Percentiles rank a stretch among this genome's conserved stretches.
Conservation (phyloP, 495 filamentous ascomycete genomes). For the Daldinia grandis region DNA sequence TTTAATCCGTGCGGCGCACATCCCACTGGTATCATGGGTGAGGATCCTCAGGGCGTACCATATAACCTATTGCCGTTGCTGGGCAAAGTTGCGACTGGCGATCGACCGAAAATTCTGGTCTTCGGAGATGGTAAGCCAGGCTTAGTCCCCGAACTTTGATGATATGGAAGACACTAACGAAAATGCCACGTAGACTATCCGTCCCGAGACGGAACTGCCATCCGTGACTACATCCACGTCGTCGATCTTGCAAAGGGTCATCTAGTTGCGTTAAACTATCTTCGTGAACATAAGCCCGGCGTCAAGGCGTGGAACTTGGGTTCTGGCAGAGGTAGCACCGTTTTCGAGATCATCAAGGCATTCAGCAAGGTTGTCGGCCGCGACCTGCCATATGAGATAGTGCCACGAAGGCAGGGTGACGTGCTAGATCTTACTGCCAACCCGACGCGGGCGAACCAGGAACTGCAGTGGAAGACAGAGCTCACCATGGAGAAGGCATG, state of each 20-base stretch:
- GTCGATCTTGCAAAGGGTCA: conserved; percentile 84
- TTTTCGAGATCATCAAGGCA: conserved; percentile 96
- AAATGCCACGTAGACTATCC: conserved; percentile 72
- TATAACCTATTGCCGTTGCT: conserved; percentile 95
- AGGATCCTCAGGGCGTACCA: conserved; percentile 94
- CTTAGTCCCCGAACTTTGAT: neutral
- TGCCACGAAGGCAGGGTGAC: conserved; percentile 82
- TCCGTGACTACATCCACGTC: conserved; percentile 74
- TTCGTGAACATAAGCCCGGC: conserved; percentile 87
- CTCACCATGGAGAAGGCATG: conserved; percentile 91
- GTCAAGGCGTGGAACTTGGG: conserved; percentile 97
- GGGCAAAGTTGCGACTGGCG: conserved; percentile 94
- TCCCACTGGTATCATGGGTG: conserved; percentile 96
- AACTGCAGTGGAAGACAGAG: conserved; percentile 93
- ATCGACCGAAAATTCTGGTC: conserved; percentile 91
- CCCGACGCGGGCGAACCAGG: conserved; percentile 82
- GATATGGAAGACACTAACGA: neutral
- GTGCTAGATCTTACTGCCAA: conserved; percentile 95
- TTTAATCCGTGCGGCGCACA: conserved; percentile 98
- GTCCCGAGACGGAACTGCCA: conserved; percentile 81
- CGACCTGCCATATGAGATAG: conserved; percentile 87
- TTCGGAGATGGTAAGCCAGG: conserved; percentile 83
- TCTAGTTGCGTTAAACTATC: conserved; percentile 89
- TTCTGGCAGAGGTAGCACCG: conserved; percentile 93
- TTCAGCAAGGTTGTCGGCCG: conserved; percentile 87